phyloP scores from a whole-genome alignment of 805 yeast species.

The Kregervanrija delftensis region DNA sequence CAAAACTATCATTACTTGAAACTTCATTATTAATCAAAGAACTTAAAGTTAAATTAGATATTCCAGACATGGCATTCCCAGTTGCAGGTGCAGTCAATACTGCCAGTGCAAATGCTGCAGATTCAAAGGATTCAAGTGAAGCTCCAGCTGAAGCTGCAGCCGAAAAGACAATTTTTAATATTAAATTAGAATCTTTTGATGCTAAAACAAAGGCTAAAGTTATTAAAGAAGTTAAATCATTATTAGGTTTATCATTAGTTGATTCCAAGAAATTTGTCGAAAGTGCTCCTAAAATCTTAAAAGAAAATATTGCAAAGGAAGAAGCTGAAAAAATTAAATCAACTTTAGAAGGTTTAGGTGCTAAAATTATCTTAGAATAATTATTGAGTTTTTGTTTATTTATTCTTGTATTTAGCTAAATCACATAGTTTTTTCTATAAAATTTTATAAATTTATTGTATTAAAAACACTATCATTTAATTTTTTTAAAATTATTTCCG shows the following conservation, averaged over 20 bases:
- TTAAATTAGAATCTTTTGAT: slow-evolving; percentile 91
- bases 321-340: slow-evolving; percentile 96
- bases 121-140: slow-evolving; percentile 63
- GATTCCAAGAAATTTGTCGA: slow-evolving; percentile 98
- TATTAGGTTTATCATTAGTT: slow-evolving; percentile 87
- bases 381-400: not conserved
- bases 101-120: slow-evolving; percentile 58
- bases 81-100: slow-evolving; percentile 55
- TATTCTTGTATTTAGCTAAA: slow-evolving; percentile 1
- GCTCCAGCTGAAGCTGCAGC: slow-evolving; percentile 75
- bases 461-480: not conserved
- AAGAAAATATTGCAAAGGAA: slow-evolving; percentile 92
- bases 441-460: not conserved
- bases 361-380: slow-evolving; percentile 84
- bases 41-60: slow-evolving; percentile 75
- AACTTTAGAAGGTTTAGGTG: slow-evolving; percentile 91
- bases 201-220: slow-evolving; percentile 95
- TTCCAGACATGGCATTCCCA: slow-evolving; percentile 88
- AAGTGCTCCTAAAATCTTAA: slow-evolving; percentile 91
- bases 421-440: not conserved
- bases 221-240: slow-evolving; percentile 91
- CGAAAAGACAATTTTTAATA: slow-evolving; percentile 87
- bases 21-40: slow-evolving; percentile 83
- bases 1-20: slow-evolving; percentile 86
- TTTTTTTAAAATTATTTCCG: slow-evolving; percentile 3